Conservation (phyloP, 1,139 yeast genomes). For the Debaryomyces subglobosus region DNA sequence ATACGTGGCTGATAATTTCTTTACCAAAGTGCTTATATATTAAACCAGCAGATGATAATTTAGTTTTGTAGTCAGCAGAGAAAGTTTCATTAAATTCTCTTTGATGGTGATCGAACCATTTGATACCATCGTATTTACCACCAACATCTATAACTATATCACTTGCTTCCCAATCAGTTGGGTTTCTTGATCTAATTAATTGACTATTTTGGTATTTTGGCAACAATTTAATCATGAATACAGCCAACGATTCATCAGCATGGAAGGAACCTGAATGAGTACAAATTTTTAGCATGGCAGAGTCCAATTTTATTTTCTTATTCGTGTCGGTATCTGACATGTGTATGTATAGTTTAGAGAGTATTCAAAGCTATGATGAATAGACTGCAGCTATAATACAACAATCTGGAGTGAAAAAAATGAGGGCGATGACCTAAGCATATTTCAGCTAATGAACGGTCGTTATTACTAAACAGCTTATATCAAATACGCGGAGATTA, state of each 20-base stretch:
- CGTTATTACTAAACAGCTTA: not conserved
- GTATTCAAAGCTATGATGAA: not conserved
- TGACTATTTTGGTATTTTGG: constrained; percentile 70
- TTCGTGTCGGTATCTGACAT: constrained; percentile 10
- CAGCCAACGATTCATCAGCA: constrained; percentile 98
- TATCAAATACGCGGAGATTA: not conserved
- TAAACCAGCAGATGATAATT: constrained; percentile 91
- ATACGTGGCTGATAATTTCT: constrained; percentile 61
- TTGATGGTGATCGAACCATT: constrained; percentile 96
- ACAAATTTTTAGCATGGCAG: constrained; percentile 57
- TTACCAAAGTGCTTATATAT: constrained; percentile 92
- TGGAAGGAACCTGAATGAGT: constrained; percentile 96
- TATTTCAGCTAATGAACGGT: constrained; percentile 1
- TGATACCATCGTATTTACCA: constrained; percentile 87
- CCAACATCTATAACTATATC: constrained; percentile 95
- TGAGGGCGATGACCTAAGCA: constrained; percentile 3
- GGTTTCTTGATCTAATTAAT: constrained; percentile 81
- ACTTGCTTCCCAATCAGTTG: constrained; percentile 79
- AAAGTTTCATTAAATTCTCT: constrained; percentile 54
- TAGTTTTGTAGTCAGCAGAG: constrained; percentile 53
- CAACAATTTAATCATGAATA: constrained; percentile 74
- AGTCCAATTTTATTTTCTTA: constrained; percentile 15
- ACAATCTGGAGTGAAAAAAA: constrained; percentile 1
- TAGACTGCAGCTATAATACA: not conserved
- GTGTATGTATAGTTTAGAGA: not conserved